Conservation (phyloP, 177 flowering plant species). For the Vitis hybrid region DNA sequence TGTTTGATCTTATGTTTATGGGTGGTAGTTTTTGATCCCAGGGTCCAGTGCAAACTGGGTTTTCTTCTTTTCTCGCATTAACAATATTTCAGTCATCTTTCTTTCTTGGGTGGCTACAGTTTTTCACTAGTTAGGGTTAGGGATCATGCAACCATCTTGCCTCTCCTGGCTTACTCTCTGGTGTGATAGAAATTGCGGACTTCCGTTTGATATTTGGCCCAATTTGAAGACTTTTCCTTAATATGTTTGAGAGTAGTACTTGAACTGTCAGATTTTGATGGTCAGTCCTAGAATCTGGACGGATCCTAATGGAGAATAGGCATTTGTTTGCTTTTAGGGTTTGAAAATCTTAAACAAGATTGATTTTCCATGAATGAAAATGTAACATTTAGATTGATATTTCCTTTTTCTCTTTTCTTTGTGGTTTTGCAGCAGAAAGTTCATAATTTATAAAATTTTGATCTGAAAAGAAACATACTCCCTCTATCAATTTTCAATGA, state of each 20-base stretch:
- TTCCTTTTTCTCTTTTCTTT: too few relatives aligned
- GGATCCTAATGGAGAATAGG: not conserved
- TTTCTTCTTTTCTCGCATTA: not conserved
- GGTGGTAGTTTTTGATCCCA: not conserved
- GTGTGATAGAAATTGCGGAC: not conserved
- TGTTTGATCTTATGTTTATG: not conserved
- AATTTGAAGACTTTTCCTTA: not conserved
- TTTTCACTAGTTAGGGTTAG: not conserved
- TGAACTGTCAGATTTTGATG: not conserved
- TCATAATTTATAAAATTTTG: too few relatives aligned
- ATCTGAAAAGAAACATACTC: too few relatives aligned
- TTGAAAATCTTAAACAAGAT: not conserved
- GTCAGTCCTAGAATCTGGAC: not conserved
- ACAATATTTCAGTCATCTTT: not conserved
- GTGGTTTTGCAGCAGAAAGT: too few relatives aligned
- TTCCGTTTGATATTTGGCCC: not conserved
- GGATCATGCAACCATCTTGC: not conserved
- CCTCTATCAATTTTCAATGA: too few relatives aligned
- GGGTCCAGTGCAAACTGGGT: not conserved
- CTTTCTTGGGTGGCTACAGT: not conserved
- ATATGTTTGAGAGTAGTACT: not conserved
- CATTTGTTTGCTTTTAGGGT: not conserved
- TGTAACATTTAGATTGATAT: too few relatives aligned
- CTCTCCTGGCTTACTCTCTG: not conserved
- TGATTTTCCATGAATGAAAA: not conserved